Base-by-base conservation (phyloP, 768 basidiomycete species). In the Hericium coralloides region DNA sequence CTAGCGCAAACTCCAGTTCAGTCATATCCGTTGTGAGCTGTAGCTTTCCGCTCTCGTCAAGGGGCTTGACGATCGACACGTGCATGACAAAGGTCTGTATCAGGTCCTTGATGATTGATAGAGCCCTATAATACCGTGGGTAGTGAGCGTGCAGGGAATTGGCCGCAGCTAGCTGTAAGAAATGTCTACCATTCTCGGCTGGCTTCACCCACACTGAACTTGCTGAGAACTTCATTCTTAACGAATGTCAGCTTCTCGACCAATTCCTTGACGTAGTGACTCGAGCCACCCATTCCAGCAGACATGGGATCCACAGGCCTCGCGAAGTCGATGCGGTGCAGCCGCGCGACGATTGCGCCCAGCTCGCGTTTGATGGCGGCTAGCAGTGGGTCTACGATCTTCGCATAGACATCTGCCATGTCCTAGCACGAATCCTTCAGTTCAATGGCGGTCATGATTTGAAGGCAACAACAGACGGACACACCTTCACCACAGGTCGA, bases 11-110 rank as follows among this genome's bases (percentile, higher is more conserved):
- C 73, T 99, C 97, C 59, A 98, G 78, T 68, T 93, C 90, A 0
- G 95, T 89, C 93, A 98, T 95, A 69, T 99, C 95, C 49, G 85
- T 89, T 57, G 93, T 92, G 60, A 98, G 76, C 71, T 95, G 94
- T 23, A 99, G 80, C 68, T 97, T 98, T 14, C 95, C 94, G 57
- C 81, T 80, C 73, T 99, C 97, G 5, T 93, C 88, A 4, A 98
- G 77, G 0, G 95, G 95, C 63, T 85, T 84, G 9, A 87, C 90
- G 56, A 98, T 92, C 23, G 92, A 95, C n/a, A 89, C 86, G 65
- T 99, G 95, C 38, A 98, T 70, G 10, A 99, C 83, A 70, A 98
- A 99, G 2, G 83, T 88, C 60, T 81, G 80, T 49, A 98, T 86
- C 38, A 88, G 82, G 67, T 87, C 87, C 61, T 85, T 83, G 54